phyloP scores from a whole-genome alignment of 106 monocot species.

The Acorus gramineus region DNA sequence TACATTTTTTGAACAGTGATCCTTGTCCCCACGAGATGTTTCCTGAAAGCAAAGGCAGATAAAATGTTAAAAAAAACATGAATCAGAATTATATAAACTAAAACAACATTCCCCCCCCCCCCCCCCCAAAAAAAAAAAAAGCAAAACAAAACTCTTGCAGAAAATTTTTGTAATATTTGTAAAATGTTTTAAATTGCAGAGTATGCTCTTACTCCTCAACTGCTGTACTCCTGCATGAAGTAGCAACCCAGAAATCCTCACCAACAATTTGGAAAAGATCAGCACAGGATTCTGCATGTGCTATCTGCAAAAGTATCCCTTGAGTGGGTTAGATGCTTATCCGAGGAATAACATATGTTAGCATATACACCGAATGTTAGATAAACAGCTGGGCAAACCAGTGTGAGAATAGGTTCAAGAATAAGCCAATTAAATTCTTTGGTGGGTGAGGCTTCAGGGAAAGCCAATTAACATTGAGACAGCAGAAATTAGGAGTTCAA shows the following conservation, averaged over 20 bases:
- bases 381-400: no score
- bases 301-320: conserved; percentile 33
- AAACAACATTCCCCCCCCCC: no score
- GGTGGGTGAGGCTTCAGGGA: no score
- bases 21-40: conserved; percentile 78
- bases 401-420: no score
- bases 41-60: conserved; percentile 24
- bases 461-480: no score
- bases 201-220: conserved; percentile 50
- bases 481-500: no score
- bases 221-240: conserved; percentile 63
- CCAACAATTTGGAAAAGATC: conserved; percentile 69
- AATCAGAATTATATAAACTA: not conserved
- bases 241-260: conserved; percentile 86
- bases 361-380: no score
- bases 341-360: no score
- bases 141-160: not conserved
- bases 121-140: not conserved
- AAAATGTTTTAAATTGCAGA: no score
- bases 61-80: not conserved
- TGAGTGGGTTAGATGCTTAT: not conserved
- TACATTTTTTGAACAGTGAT: conserved; percentile 87
- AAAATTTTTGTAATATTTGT: no score
- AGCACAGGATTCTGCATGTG: conserved; percentile 54
- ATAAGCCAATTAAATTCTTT: no score